Conservation (phyloP, 345 rosid genomes). For the Ricinus communis region DNA sequence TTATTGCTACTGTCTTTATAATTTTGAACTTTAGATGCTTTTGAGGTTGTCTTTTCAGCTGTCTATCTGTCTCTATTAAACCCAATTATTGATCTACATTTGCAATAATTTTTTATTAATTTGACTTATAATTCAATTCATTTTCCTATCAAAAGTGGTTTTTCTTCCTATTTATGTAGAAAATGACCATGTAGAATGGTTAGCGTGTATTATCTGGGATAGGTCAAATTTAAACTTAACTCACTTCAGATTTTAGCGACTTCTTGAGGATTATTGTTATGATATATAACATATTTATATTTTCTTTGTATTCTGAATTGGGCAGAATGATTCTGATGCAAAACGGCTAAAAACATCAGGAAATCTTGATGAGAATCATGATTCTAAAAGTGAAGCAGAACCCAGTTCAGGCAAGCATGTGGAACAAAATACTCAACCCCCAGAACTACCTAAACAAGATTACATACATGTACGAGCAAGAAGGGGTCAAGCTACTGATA, state of each 20-base stretch:
- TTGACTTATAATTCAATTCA: background rate
- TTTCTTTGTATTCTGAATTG: slow-evolving; percentile 20
- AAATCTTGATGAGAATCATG: slow-evolving; percentile 47
- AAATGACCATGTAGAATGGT: too few relatives aligned
- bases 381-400: slow-evolving; percentile 47
- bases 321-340: slow-evolving; percentile 53
- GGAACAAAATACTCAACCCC: slow-evolving; percentile 50
- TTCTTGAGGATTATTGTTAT: background rate
- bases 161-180: too few relatives aligned
- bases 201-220: background rate
- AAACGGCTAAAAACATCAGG: slow-evolving; percentile 57
- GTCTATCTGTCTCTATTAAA: background rate
- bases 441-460: slow-evolving; percentile 71
- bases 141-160: background rate
- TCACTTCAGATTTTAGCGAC: too few relatives aligned
- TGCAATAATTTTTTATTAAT: background rate
- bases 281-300: background rate
- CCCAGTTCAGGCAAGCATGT: slow-evolving; percentile 50
- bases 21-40: slow-evolving; percentile 1
- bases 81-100: slow-evolving; percentile 11
- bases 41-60: slow-evolving; percentile 3
- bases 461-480: slow-evolving; percentile 94
- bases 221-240: background rate
- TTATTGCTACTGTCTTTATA: slow-evolving; percentile 4
- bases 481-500: slow-evolving; percentile 95